Evolutionary conservation across 805 yeast species (phyloP).

Genomic region (Maudiozyma saulgeensis): DNA sequence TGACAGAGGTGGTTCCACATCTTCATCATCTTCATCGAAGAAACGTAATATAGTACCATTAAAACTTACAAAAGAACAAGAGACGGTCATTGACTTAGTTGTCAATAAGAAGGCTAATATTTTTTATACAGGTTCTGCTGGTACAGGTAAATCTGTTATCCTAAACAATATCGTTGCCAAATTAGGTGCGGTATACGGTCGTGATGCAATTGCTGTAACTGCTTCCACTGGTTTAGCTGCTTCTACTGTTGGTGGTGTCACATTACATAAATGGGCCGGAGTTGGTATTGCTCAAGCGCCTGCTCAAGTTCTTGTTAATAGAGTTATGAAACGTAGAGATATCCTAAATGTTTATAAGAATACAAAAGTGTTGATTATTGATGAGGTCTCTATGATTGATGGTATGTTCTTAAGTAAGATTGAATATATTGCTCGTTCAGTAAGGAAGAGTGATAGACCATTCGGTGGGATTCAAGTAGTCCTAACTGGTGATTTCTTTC

Average conservation of each 20-base stretch:
- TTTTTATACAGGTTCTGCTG: slow-evolving; percentile 78
- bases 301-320: slow-evolving; percentile 32
- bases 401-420: slow-evolving; percentile 68
- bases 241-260: slow-evolving; percentile 82
- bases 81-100: slow-evolving; percentile 41
- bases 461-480: slow-evolving; percentile 93
- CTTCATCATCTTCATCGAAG: not conserved
- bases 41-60: not conserved
- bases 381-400: slow-evolving; percentile 92
- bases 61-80: slow-evolving; percentile 39
- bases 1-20: not conserved
- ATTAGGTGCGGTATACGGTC: slow-evolving; percentile 36
- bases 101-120: slow-evolving; percentile 43
- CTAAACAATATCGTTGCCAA: slow-evolving; percentile 52
- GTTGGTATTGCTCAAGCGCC: slow-evolving; percentile 66
- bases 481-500: slow-evolving; percentile 92
- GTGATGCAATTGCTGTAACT: slow-evolving; percentile 64
- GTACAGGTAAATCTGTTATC: slow-evolving; percentile 77
- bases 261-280: slow-evolving; percentile 79
- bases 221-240: slow-evolving; percentile 98
- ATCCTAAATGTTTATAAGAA: slow-evolving; percentile 44
- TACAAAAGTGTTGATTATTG: slow-evolving; percentile 67
- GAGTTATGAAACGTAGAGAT: slow-evolving; percentile 13
- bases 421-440: slow-evolving; percentile 52
- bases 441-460: slow-evolving; percentile 45